Evolutionary conservation across 768 basidiomycete species (phyloP).

Genomic region (Boletales sp.): DNA sequence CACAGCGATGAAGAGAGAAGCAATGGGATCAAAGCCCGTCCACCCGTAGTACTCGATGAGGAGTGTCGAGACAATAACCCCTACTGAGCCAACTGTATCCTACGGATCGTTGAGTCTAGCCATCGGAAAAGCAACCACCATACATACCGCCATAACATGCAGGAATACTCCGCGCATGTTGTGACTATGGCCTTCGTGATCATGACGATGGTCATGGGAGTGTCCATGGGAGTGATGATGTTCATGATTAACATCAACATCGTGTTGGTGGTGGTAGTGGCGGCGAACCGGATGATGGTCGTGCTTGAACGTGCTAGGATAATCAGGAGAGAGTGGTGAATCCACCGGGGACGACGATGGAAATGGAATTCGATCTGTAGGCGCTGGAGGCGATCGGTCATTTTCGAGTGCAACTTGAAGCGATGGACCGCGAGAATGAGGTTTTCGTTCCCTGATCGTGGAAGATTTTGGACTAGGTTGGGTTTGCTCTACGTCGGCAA

Average conservation of each 20-base stretch:
- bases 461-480: slow-evolving; percentile 9
- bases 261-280: slow-evolving; percentile 7
- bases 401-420: slow-evolving; percentile 34
- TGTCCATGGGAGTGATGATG: slow-evolving; percentile 52
- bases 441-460: slow-evolving; percentile 29
- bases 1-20: slow-evolving; percentile 92
- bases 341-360: slow-evolving; percentile 25
- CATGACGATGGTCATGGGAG: slow-evolving; percentile 27
- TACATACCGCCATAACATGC: slow-evolving; percentile 88
- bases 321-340: slow-evolving; percentile 65
- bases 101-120: slow-evolving; percentile 27
- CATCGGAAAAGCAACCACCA: neutral
- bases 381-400: slow-evolving; percentile 15
- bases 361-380: slow-evolving; percentile 23
- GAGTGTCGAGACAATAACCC: slow-evolving; percentile 95
- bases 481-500: slow-evolving; percentile 3
- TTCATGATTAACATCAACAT: slow-evolving; percentile 24
- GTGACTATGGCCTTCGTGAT: slow-evolving; percentile 86
- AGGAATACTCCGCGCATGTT: slow-evolving; percentile 99
- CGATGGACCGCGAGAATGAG: slow-evolving; percentile 39
- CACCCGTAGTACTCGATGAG: slow-evolving; percentile 95
- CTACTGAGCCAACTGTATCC: slow-evolving; percentile 96
- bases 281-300: slow-evolving; percentile 40
- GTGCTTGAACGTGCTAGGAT: slow-evolving; percentile 47
- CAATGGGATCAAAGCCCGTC: slow-evolving; percentile 99